phyloP scores from a whole-genome alignment of 1,284 basidiomycete genomes.

The Puccinia coronata region DNA sequence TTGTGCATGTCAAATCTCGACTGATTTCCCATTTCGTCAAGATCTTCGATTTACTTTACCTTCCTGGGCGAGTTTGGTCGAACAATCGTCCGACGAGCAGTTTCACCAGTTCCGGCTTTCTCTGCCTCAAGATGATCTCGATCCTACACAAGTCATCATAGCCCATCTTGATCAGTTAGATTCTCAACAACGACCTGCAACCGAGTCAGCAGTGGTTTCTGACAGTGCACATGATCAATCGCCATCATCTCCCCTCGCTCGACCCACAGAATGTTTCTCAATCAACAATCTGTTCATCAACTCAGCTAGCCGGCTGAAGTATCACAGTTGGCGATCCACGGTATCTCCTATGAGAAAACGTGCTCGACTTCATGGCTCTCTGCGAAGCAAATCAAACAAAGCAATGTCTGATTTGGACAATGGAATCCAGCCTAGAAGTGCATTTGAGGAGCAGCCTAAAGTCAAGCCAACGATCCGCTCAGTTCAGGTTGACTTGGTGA shows the following conservation, averaged over 20 bases:
- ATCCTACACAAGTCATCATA: slow-evolving; percentile 1
- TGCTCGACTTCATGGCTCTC: background rate
- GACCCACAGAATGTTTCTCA: slow-evolving; percentile 10
- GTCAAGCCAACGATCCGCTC: slow-evolving; percentile 2
- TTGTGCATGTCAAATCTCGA: slow-evolving; percentile 24
- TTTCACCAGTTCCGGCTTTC: background rate
- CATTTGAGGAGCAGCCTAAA: background rate
- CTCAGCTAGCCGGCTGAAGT: background rate
- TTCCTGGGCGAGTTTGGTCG: slow-evolving; percentile 1
- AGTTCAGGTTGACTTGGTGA: slow-evolving; percentile 20
- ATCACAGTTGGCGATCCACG: slow-evolving; percentile 4
- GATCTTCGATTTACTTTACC: slow-evolving; percentile 31
- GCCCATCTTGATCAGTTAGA: background rate
- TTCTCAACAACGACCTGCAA: background rate
- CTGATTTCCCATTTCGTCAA: slow-evolving; percentile 1
- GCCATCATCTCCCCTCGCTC: background rate
- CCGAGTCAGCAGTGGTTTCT: background rate
- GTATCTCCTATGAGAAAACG: slow-evolving; percentile 2
- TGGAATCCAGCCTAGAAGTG: background rate
- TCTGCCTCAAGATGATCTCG: background rate
- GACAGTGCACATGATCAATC: background rate
- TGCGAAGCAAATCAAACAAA: background rate
- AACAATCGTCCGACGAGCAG: background rate
- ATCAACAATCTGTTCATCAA: slow-evolving; percentile 13
- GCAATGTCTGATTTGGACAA: background rate